Percentiles rank a stretch among this genome's conserved stretches.
Conservation (phyloP, 1,139 yeast species). For the Hemisphaericaspora subhashii region DNA sequence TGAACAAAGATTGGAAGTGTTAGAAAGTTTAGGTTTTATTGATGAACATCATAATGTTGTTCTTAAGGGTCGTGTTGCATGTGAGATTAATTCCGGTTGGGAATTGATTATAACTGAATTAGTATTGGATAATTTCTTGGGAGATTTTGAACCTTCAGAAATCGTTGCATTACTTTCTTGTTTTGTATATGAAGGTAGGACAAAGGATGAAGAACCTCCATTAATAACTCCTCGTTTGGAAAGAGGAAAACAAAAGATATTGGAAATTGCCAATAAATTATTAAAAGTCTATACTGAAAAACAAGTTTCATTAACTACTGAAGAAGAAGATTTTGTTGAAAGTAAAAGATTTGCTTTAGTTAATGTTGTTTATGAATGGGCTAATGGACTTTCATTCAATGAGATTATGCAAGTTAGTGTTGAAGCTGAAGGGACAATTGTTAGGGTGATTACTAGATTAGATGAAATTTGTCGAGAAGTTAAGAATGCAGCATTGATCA, state of each 20-base stretch:
- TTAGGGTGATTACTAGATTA: conserved; percentile 89
- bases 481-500: conserved; percentile 88
- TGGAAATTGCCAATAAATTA: conserved; percentile 66
- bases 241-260: conserved; percentile 69
- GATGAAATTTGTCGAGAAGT: conserved; percentile 97
- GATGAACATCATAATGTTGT: conserved; percentile 75
- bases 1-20: conserved; percentile 79
- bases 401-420: conserved; percentile 86
- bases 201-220: conserved; percentile 58
- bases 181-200: conserved; percentile 88
- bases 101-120: conserved; percentile 88
- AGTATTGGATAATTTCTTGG: conserved; percentile 85
- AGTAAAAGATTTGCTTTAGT: conserved; percentile 85
- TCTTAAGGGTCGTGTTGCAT: conserved; percentile 83
- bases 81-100: conserved; percentile 88
- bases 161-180: conserved; percentile 90
- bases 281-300: conserved; percentile 62
- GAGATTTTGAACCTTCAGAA: conserved; percentile 93
- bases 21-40: conserved; percentile 72
- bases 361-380: conserved; percentile 98
- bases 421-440: conserved; percentile 97
- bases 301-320: conserved; percentile 76
- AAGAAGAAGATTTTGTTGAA: conserved; percentile 82
- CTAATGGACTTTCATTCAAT: conserved; percentile 87
- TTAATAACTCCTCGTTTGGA: conserved; percentile 82